Percentiles rank a stretch among this genome's conserved stretches.
Evolutionary conservation across 768 basidiomycete genomes (phyloP).

Genomic region (Boletus tylopilopsis): DNA sequence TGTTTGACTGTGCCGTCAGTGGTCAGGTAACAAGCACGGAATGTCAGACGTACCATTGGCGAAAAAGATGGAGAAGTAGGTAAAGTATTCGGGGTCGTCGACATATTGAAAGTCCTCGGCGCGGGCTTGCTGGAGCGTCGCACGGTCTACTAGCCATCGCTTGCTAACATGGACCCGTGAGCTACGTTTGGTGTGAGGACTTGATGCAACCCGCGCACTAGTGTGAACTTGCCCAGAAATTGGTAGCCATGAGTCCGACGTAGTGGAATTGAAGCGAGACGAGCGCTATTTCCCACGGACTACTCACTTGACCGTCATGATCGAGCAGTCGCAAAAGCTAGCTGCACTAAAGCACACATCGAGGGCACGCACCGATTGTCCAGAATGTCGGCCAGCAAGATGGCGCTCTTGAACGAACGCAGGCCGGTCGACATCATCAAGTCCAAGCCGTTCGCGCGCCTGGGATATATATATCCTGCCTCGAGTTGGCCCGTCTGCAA

Average conservation of each 20-base stretch:
- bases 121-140: slow-evolving; percentile 70
- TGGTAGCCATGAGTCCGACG: slow-evolving; percentile 62
- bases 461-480: too few relatives aligned
- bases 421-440: too few relatives aligned
- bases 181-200: slow-evolving; percentile 9
- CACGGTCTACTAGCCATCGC: slow-evolving; percentile 87
- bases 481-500: too few relatives aligned
- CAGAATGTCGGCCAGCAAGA: background rate
- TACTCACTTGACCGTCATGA: too few relatives aligned
- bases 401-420: too few relatives aligned
- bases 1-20: too few relatives aligned
- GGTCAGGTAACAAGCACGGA: too few relatives aligned
- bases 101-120: slow-evolving; percentile 76
- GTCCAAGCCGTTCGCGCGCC: too few relatives aligned
- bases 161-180: slow-evolving; percentile 50
- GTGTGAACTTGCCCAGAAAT: slow-evolving; percentile 92
- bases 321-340: too few relatives aligned
- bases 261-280: background rate
- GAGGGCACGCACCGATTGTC: too few relatives aligned
- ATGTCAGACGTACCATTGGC: slow-evolving; percentile 56
- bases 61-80: slow-evolving; percentile 85
- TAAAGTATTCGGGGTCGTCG: slow-evolving; percentile 70
- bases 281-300: too few relatives aligned
- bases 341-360: too few relatives aligned
- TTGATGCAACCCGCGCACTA: slow-evolving; percentile 46